Evolutionary conservation across 2,329 filamentous ascomycete species (phyloP), one percentile per base, ranked within the genome.

Genomic region (Neofusicoccum ribis): DNA sequence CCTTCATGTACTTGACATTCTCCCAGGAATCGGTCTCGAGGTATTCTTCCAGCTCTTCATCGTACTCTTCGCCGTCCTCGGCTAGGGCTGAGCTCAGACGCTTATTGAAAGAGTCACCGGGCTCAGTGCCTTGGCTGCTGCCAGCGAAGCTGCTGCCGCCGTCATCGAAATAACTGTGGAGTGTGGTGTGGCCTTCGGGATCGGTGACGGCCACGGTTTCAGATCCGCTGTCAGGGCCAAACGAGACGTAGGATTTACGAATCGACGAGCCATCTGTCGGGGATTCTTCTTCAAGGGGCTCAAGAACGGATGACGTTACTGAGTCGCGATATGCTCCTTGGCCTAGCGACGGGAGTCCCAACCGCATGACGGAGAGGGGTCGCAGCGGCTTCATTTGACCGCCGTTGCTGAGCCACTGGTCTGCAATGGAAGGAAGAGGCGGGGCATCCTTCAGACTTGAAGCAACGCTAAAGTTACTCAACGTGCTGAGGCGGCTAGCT

Each of bases 1-100:
- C 95, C 82, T 98, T 97, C 93, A 99, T 98, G 91, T 96, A 99
- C 78, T 97, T 96, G 81, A 94, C 91, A 68, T 97, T 93, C 69
- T 96, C 93, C 88, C 95, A 98, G 8, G 92, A 96, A 74, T 97
- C 92, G 69, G 92, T 92, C 39, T 92, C 89, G 46, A 98, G 84
- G 83, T 97, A 97, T 73, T 93, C 93, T 71, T 90, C 88, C 23
- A 98, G 84, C 71, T 95, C 93, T 73, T 93, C 91, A 72, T 98
- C 94, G 6, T 88, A 88, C 72, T 96, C 95, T 75, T 97, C 94
- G 39, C 93, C 93, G 72, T 98, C 94, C 70, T 96, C 91, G 15
- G 90, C 91, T 44, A 97, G 86, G 39, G 93, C 91, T 73, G 95
- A 88, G 65, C 90, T 92, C 60, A 97, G 84, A n/a, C 86, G 82